Percentiles rank a stretch among this genome's conserved stretches.
Conservation (phyloP, 306 rosid species). For the Vigna trinervia region DNA sequence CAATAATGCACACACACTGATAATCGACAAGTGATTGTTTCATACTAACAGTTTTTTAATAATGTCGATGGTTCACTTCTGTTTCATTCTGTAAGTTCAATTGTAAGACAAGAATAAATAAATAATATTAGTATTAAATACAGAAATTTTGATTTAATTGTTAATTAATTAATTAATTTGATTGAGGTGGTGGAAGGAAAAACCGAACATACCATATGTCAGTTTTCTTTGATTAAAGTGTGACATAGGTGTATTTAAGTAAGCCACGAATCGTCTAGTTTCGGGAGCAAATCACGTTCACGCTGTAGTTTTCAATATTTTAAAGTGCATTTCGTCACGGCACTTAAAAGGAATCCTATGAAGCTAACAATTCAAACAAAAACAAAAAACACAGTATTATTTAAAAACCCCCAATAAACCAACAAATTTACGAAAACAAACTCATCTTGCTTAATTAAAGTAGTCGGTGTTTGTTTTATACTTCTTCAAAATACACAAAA, state of each 20-base stretch:
- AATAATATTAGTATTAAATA: too few relatives aligned
- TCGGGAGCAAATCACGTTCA: slow-evolving; percentile 33
- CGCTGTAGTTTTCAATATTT: slow-evolving; percentile 36
- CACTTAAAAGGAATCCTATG: slow-evolving; percentile 48
- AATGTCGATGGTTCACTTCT: not conserved
- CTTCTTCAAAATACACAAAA: too few relatives aligned
- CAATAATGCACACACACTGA: not conserved
- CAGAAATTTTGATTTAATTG: too few relatives aligned
- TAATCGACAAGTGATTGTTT: not conserved
- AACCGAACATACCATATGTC: not conserved
- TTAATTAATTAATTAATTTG: too few relatives aligned
- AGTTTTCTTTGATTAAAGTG: not conserved
- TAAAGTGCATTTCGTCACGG: slow-evolving; percentile 8
- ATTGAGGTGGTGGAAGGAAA: not conserved
- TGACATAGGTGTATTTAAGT: not conserved
- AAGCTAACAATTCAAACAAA: slow-evolving; percentile 4
- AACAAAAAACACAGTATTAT: not conserved
- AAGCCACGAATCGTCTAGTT: slow-evolving; percentile 16
- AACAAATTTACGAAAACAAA: not conserved
- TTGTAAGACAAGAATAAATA: too few relatives aligned
- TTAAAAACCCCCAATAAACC: not conserved
- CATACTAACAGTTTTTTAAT: not conserved
- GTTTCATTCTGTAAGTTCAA: too few relatives aligned
- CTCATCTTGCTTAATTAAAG: too few relatives aligned
- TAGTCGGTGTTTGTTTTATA: too few relatives aligned